phyloP scores from a whole-genome alignment of 176 grass and related monocot species.

The Saccharum officinarum region DNA sequence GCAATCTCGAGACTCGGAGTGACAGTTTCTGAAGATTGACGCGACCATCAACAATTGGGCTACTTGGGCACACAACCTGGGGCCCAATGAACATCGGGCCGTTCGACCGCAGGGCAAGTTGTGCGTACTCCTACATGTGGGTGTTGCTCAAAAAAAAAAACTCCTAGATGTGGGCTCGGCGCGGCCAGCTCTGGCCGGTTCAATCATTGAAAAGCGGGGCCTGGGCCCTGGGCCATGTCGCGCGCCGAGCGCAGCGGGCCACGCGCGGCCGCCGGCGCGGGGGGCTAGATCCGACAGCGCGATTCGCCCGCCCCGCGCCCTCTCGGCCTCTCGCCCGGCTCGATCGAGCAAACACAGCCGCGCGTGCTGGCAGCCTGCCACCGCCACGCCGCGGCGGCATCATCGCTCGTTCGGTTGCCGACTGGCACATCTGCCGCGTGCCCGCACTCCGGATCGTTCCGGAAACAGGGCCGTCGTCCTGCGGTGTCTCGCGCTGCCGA shows the following conservation, averaged over 20 bases:
- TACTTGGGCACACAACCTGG: background rate
- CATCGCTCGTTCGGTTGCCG: background rate
- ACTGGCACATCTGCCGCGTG: background rate
- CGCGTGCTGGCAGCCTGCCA: background rate
- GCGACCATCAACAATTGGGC: background rate
- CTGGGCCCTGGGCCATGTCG: conserved; percentile 20
- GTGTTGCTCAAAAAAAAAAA: too few species aligned
- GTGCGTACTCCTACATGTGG: too few species aligned
- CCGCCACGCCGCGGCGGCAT: background rate
- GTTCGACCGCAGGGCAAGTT: too few species aligned
- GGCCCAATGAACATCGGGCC: background rate
- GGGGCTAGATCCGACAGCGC: conserved; percentile 43
- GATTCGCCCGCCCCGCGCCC: background rate
- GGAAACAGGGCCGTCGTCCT: conserved; percentile 12
- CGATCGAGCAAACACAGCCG: background rate
- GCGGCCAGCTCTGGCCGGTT: background rate
- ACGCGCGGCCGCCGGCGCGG: background rate
- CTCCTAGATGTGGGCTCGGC: background rate
- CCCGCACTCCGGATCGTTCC: background rate
- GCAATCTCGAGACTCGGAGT: background rate
- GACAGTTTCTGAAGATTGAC: too few species aligned
- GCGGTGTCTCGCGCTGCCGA: conserved; percentile 10
- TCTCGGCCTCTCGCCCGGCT: background rate
- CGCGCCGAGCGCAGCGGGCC: conserved; percentile 20
- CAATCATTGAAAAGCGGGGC: background rate